Evolutionary conservation across 2,329 filamentous ascomycete species (phyloP).

Genomic region (Stemphylium vesicarium): DNA sequence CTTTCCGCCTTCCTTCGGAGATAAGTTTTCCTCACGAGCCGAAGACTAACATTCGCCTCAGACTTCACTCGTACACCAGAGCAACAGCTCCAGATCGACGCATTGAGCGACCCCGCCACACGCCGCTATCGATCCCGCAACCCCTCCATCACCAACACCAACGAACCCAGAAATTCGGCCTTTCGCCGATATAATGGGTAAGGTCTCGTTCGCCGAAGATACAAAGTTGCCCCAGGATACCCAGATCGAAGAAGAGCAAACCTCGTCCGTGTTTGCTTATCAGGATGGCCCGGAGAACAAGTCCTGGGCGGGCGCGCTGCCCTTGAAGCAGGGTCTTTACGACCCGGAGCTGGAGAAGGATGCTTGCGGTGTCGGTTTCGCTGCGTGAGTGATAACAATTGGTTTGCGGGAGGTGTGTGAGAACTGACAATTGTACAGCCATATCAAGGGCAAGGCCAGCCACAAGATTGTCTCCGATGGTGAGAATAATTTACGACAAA

Average conservation of each 20-base stretch:
- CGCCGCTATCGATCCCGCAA: slow-evolving; percentile 29
- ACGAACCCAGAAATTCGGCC: slow-evolving; percentile 51
- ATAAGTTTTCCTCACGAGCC: neutral
- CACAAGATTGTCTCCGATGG: slow-evolving; percentile 99
- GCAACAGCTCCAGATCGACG: slow-evolving; percentile 34
- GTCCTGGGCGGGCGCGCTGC: slow-evolving; percentile 93
- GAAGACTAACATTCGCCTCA: slow-evolving; percentile 21
- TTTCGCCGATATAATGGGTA: slow-evolving; percentile 61
- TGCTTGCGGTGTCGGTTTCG: slow-evolving; percentile 99
- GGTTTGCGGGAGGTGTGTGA: neutral
- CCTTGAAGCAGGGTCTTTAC: slow-evolving; percentile 98
- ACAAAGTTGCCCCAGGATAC: slow-evolving; percentile 55
- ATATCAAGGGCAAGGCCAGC: slow-evolving; percentile 96
- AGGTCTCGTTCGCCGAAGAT: slow-evolving; percentile 60
- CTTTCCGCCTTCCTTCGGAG: neutral
- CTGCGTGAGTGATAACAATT: slow-evolving; percentile 70
- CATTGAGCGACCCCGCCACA: slow-evolving; percentile 33
- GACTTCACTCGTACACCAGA: slow-evolving; percentile 27
- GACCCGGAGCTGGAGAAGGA: slow-evolving; percentile 97
- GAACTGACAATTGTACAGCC: slow-evolving; percentile 61
- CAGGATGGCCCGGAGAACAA: slow-evolving; percentile 79
- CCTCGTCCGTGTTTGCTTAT: slow-evolving; percentile 76
- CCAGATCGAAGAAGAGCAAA: slow-evolving; percentile 64
- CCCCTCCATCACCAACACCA: slow-evolving; percentile 21
- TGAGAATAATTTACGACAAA: slow-evolving; percentile 54